Base-by-base conservation (phyloP, 2,329 filamentous ascomycete genomes). In the Fusarium sp. region DNA sequence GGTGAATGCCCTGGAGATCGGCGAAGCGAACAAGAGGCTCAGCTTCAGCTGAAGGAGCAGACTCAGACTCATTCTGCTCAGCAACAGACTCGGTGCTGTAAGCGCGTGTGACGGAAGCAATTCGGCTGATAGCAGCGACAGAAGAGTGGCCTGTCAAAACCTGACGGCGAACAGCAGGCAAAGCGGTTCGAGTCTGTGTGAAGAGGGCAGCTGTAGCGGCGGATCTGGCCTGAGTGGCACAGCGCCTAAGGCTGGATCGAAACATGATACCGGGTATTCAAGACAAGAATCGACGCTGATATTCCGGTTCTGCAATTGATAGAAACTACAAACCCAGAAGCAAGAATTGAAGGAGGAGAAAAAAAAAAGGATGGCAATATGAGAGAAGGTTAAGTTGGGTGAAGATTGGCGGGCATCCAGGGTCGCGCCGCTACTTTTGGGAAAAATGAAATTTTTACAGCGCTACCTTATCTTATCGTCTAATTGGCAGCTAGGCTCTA, bases 1-100 rank as follows among this genome's bases (percentile, higher is more conserved):
- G 79, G 78, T 95, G 86, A 45, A 97, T 88, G 36, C 86, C 86
- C 7, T 70, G 44, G 16, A 90, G 82, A 5, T 88, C 85, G 16
- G 71, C 72, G 72, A 90, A 90, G 10, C 79, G 77, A 30, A 81
- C 80, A 60, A 82, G 54, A 18, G 79, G 77, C 20, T 74, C 79
- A 5, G 75, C 61, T 15, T 77, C 31, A 30, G 56, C 62, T 14
- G 68, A 54, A 33, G 33, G 12, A 66, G 50, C 6, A 65, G 47
- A 13, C 58, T 70, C 9, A 61, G 47, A 13, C 58, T 70, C 42
- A 47, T 47, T 45, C 18, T 78, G 77, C 45, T 72, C 71, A 16
- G 78, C 81, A 24, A 72, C 69, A 9, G 83, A 80, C 65, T 84
- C 84, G 41, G 74, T 82, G 71, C 83, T 85, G 77, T 86, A 86